Base-by-base conservation (phyloP, 2,329 filamentous ascomycete genomes). In the Cladosporium colombiae region DNA sequence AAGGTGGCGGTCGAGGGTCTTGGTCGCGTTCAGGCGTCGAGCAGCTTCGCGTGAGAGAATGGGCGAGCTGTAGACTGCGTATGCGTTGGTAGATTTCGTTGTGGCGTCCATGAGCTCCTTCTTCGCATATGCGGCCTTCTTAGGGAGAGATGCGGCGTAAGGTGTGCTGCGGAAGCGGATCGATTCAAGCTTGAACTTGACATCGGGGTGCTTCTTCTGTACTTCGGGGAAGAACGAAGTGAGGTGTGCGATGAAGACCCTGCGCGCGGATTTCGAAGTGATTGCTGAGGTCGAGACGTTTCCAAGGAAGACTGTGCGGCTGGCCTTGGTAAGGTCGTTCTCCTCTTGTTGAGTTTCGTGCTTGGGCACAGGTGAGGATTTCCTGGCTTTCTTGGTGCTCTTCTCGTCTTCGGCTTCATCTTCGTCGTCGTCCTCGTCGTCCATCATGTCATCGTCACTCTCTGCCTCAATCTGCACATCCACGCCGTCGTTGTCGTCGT, bases 81-180 rank as follows among this genome's bases (percentile, higher is more conserved):
- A 99, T 56, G 95, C 95, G 76, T 99, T 97, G 66, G 93, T 93
- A 68, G 91, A 96, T 74, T 91, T 92, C 0, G 94, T 95, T 1
- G 96, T 99, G 23, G 92, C 88, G 67, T 91, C 89, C 89, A 97
- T 94, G 66, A 98, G 83, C 27, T 93, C 89, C 76, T 93, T 93
- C 73, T 92, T 96, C 68, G 94, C 95, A 77, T 88, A 98, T 27
- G 95, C 91, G n/a, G 94, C 95, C 68, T 94, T 91, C 81, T 97
- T 97, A 59, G 95, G 95, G 65, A 97, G 85, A 18, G 88, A 86
- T 31, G 88, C 88, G 5, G 90, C 86, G 77, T 96, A 98, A 2
- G 95, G 91, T 16, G 93, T 92, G 8, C 94, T 98, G 66, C 95
- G 91, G 83, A 98, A 99, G 25, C 95, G 92, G 67, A 99, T 84